Conservation (phyloP, 345 rosid genomes). For the Eucalyptus decipiens region DNA sequence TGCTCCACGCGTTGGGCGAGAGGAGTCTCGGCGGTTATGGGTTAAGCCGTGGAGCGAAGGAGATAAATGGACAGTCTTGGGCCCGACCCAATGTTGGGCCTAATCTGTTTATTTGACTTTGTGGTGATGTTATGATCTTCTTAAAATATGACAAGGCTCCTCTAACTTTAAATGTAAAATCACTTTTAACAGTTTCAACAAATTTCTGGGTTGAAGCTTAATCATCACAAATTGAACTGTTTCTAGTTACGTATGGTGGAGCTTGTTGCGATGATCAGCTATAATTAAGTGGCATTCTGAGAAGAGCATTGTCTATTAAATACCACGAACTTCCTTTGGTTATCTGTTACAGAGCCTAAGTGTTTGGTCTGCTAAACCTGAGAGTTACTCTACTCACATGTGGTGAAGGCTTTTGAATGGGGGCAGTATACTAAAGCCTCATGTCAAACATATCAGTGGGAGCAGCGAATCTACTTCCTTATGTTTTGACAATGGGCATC, state of each 20-base stretch:
- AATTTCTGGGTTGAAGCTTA: neutral
- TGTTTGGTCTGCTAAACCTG: neutral
- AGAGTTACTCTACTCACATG: neutral
- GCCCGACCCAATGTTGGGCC: neutral
- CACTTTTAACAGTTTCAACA: neutral
- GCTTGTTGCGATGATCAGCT: neutral
- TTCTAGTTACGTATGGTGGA: neutral
- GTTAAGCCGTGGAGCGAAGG: no score
- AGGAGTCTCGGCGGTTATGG: no score
- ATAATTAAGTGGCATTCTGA: neutral
- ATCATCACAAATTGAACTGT: neutral
- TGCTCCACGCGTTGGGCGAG: no score
- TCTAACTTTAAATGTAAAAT: neutral
- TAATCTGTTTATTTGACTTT: neutral
- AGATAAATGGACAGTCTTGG: no score
- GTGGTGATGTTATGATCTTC: neutral
- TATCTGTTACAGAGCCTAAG: neutral
- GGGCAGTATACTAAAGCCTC: neutral
- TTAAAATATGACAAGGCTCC: neutral
- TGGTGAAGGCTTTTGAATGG: neutral
- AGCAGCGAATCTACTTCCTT: neutral
- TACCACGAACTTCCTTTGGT: neutral
- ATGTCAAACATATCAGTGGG: no score
- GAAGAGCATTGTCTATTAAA: neutral
- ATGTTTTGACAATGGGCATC: neutral